A percentile compares a stretch with the other conserved stretches of the same genome.
Conservation (phyloP, 176 grass and related monocot species). For the Bromus sterilis region DNA sequence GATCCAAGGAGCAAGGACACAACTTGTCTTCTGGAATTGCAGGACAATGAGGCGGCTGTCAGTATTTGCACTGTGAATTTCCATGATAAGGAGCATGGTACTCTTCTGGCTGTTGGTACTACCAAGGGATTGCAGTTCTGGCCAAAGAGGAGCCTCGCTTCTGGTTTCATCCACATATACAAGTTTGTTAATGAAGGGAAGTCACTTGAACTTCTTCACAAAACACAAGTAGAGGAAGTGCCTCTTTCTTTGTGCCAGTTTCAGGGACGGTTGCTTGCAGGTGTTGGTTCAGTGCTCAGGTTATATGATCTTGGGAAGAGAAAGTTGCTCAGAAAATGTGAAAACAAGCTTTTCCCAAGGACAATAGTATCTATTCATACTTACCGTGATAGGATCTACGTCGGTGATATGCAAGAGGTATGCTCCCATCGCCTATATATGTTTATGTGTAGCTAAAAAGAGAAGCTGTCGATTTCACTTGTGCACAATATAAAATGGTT, state of each 20-base stretch:
- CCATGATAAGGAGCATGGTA: slow-evolving; percentile 95
- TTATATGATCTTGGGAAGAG: slow-evolving; percentile 92
- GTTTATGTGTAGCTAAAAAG: neutral
- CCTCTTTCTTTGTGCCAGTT: slow-evolving; percentile 88
- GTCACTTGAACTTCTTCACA: slow-evolving; percentile 92
- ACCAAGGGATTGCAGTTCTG: slow-evolving; percentile 87
- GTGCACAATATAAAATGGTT: neutral
- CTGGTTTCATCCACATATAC: slow-evolving; percentile 96
- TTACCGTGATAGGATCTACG: slow-evolving; percentile 95
- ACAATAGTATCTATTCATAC: slow-evolving; percentile 86
- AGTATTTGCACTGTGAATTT: slow-evolving; percentile 97
- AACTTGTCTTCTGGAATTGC: slow-evolving; percentile 84
- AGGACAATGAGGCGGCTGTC: slow-evolving; percentile 89
- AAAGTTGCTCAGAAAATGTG: slow-evolving; percentile 91
- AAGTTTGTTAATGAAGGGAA: slow-evolving; percentile 92
- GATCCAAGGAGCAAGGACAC: slow-evolving; percentile 85
- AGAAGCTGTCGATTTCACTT: neutral
- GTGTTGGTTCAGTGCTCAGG: slow-evolving; percentile 82
- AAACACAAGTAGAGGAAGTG: slow-evolving; percentile 95
- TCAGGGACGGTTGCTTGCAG: slow-evolving; percentile 85
- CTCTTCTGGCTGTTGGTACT: slow-evolving; percentile 86
- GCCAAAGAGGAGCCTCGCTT: slow-evolving; percentile 71
- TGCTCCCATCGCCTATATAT: neutral
- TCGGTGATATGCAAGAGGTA: slow-evolving; percentile 99
- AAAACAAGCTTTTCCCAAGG: slow-evolving; percentile 94